Base-by-base conservation (phyloP, 2,329 filamentous ascomycete species). In the Trichoderma pleuroti region DNA sequence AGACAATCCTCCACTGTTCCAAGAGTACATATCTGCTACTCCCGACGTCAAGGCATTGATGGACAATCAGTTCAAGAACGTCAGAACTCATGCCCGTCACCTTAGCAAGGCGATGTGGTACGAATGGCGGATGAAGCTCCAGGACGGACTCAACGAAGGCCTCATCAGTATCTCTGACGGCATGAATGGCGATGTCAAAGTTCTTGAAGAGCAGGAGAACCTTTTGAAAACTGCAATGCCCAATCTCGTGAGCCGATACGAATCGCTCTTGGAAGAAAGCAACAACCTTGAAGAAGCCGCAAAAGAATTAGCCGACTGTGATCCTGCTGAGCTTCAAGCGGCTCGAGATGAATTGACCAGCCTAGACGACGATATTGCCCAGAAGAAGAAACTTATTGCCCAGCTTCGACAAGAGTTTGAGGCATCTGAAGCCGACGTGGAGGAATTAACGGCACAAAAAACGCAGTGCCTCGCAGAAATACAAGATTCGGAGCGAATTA, bases 61-160 rank as follows among this genome's bases (percentile, higher is more conserved):
- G 91, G 95, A 99, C 82, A 96, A 93, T 74, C 94, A 98, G 78
- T 96, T 99, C 85, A 96, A 97, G 80, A 98, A 98, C 77, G 92
- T 97, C 80, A 98, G 98, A 84, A 94, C 93, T 0, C 92, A 97
- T 79, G 93, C 95, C 18, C 89, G 96, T 30, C 86, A 98, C 16
- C 85, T 94, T 65, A 98, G 95, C 82, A 98, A 98, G 79, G 93
- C 93, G 70, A 94, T 96, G 84, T 99, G 96, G 96, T 99, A 99
- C 79, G 92, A 95, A 77, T 99, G 96, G 96, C 91, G 96, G 52
- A 95, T 93, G 86, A 95, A 96, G 76, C 86, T 98, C 28, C 90
- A 94, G 70, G 82, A 91, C 73, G 92, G 93, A 21, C 86, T 99
- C 46, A 94, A 92, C 77, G 90, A 93, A 75, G 94, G 93, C 4